Conservation (phyloP, 768 basidiomycete genomes). For the Leccinum disarticulatum region DNA sequence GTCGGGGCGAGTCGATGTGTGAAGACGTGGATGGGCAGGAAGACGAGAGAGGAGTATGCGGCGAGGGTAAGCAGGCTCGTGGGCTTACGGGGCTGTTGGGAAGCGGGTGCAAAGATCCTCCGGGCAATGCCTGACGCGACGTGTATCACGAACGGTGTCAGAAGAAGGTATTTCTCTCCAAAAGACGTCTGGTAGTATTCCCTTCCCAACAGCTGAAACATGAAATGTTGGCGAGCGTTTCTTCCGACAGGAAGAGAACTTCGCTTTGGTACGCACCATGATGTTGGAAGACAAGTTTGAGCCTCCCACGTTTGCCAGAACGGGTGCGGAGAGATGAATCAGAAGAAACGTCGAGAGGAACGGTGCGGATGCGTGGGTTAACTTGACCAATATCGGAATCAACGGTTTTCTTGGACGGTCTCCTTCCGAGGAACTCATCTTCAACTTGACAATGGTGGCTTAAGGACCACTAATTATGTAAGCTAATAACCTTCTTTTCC, state of each 20-base stretch:
- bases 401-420: constrained; percentile 3
- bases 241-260: background rate
- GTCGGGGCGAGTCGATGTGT: constrained; percentile 63
- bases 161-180: constrained; percentile 66
- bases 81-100: constrained; percentile 34
- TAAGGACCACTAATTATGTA: too few relatives aligned
- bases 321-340: constrained; percentile 78
- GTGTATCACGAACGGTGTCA: constrained; percentile 68
- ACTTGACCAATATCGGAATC: constrained; percentile 45
- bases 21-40: constrained; percentile 69
- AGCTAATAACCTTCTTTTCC: too few relatives aligned
- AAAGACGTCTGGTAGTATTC: constrained; percentile 82
- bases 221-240: background rate
- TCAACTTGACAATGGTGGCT: too few relatives aligned
- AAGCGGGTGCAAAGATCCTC: constrained; percentile 48
- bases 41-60: constrained; percentile 58
- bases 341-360: constrained; percentile 73
- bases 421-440: constrained; percentile 1
- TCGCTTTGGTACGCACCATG: constrained; percentile 52
- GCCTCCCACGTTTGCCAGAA: constrained; percentile 70
- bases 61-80: constrained; percentile 52
- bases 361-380: constrained; percentile 69
- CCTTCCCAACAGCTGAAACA: constrained; percentile 68
- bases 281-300: constrained; percentile 64
- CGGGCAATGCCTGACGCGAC: constrained; percentile 56